phyloP scores from a whole-genome alignment of 2,329 filamentous ascomycete species.

The Cladorrhinum sp. region DNA sequence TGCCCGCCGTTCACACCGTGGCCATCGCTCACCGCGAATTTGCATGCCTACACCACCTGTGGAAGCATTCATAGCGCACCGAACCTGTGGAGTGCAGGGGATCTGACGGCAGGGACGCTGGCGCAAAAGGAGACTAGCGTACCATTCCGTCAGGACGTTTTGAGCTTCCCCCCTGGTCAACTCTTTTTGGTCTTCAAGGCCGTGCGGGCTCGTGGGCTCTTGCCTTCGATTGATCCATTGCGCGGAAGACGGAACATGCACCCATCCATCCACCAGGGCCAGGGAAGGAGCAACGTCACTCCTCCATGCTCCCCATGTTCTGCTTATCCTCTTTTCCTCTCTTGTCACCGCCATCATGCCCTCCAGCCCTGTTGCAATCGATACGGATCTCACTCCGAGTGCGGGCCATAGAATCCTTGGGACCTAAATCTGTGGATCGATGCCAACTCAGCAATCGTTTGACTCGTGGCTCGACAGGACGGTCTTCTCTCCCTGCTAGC shows the following conservation, averaged over 20 bases:
- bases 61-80: background rate
- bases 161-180: conserved; percentile 13
- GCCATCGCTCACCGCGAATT: background rate
- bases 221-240: too few relatives aligned
- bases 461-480: conserved; percentile 8
- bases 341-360: background rate
- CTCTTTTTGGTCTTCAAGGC: conserved; percentile 1
- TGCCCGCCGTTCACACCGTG: background rate
- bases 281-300: conserved; percentile 17
- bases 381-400: conserved; percentile 7
- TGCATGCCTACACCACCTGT: too few relatives aligned
- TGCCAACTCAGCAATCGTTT: conserved; percentile 8
- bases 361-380: background rate
- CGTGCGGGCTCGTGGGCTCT: background rate
- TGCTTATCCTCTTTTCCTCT: background rate
- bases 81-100: conserved; percentile 9
- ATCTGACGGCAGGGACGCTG: conserved; percentile 7
- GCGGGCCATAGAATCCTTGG: background rate
- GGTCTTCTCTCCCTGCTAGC: background rate
- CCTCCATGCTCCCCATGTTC: background rate
- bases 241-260: conserved; percentile 27
- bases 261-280: too few relatives aligned
- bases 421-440: background rate
- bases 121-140: conserved; percentile 20
- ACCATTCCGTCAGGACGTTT: conserved; percentile 23